Evolutionary conservation across 139 green algal species (phyloP).

Genomic region (Tetraselmis striata): DNA sequence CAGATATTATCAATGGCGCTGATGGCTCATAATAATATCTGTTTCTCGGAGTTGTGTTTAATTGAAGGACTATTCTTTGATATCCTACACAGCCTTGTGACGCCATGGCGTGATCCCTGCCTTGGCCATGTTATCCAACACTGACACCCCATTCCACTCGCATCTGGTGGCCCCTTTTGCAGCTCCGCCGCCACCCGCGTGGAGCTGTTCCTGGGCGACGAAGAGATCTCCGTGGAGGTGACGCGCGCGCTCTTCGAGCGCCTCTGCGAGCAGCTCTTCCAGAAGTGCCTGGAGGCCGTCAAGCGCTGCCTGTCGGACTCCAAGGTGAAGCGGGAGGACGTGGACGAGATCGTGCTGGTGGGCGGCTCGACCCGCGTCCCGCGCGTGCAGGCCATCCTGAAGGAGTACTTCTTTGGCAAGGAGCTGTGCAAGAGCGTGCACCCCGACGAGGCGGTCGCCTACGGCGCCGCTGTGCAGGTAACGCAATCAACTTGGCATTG

Average conservation of each 20-base stretch:
- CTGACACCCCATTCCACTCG: too few species aligned
- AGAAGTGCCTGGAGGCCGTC: conserved; percentile 21
- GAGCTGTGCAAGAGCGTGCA: conserved; percentile 93
- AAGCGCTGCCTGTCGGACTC: conserved; percentile 16
- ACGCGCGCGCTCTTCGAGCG: conserved; percentile 19
- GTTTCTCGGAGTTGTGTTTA: too few species aligned
- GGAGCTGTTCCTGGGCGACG: conserved; percentile 17
- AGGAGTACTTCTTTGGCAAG: conserved; percentile 87
- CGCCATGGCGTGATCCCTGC: too few species aligned
- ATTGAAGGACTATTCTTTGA: too few species aligned
- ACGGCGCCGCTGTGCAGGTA: conserved; percentile 86
- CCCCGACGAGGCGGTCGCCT: conserved; percentile 90
- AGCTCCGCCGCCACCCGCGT: too few species aligned
- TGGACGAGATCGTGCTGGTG: conserved; percentile 95
- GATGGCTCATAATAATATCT: too few species aligned
- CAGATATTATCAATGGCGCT: too few species aligned
- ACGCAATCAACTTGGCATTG: too few species aligned
- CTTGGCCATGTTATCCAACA: too few species aligned
- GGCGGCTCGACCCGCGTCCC: conserved; percentile 92
- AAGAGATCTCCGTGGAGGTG: conserved; percentile 11
- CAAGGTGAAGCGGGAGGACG: conserved; percentile 32
- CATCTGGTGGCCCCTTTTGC: too few species aligned
- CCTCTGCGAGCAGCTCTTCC: too few species aligned
- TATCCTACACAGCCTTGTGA: too few species aligned
- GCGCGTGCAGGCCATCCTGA: conserved; percentile 83